Base-by-base conservation (phyloP, 768 basidiomycete genomes). In the Pulveroboletus sp. region DNA sequence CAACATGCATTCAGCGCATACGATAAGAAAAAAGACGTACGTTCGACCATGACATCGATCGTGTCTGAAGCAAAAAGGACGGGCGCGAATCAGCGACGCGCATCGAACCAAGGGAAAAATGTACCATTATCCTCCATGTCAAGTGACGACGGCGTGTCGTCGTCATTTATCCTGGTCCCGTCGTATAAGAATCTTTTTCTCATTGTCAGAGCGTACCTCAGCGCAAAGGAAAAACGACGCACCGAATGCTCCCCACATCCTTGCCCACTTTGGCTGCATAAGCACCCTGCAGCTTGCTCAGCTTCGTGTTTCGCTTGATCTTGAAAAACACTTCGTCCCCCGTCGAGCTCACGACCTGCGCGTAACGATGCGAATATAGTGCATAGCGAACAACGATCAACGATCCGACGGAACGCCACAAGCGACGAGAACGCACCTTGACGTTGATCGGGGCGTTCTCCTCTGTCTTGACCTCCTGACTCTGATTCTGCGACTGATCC, bases 161-260 rank as follows among this genome's bases (percentile, higher is more conserved):
- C 88, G 38, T 93, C 92, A 52, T 76, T 76, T 76, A 96, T 90
- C 64, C 93, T 79, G 47, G 69, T 62, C 24, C 93, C 94, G 62
- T 96, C 94, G 59, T 93, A 97, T 70, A 96, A 72, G 71, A 96
- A 92, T 57, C 93, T 96, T n/a, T n/a, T n/a, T n/a, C n/a, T n/a
- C n/a, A n/a, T n/a, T n/a, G n/a, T n/a, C n/a, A n/a, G 19, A 6
- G 27, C 16, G 20, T 8, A 24, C 9, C 24, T 36, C 34, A 42
- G 13, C 30, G 16, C 6, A 2, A 13, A 42, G 11, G 11, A 13
- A 20, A 29, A 3, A 6, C 7, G 27, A 14, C 86, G 61, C 57
- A 95, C 93, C 93, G 86, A 63, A 96, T 93, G 62, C 84, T 88
- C 56, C 64, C 58, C 17, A 92, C 86, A 56, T 94, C 91, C 69